Evolutionary conservation across 2,329 filamentous ascomycete species (phyloP).

Genomic region (Trichoderma citrinoviride): DNA sequence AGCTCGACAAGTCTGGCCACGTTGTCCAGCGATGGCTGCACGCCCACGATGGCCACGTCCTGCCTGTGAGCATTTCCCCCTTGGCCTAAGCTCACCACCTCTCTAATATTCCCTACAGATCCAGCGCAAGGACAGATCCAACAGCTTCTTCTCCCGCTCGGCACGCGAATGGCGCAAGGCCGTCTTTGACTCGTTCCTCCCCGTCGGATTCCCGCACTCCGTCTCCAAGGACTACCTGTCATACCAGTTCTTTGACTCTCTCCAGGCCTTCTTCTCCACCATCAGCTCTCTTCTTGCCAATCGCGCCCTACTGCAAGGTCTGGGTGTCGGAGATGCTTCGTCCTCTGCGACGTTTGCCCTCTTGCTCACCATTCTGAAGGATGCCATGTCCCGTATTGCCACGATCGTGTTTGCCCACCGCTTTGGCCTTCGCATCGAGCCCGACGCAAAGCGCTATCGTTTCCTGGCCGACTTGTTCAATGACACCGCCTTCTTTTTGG

Average conservation of each 20-base stretch:
- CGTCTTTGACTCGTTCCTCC: constrained; percentile 71
- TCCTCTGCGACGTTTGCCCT: constrained; percentile 79
- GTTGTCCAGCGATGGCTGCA: constrained; percentile 38
- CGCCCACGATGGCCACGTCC: constrained; percentile 27
- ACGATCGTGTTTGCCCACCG: constrained; percentile 85
- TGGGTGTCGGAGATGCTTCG: constrained; percentile 80
- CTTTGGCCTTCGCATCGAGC: constrained; percentile 78
- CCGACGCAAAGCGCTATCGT: constrained; percentile 87
- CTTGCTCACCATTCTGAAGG: constrained; percentile 78
- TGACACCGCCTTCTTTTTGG: constrained; percentile 80
- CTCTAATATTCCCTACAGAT: constrained; percentile 25
- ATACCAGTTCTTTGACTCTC: constrained; percentile 69
- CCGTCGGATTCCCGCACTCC: constrained; percentile 82
- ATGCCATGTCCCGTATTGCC: constrained; percentile 74
- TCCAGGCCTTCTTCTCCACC: constrained; percentile 81
- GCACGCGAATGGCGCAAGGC: constrained; percentile 39
- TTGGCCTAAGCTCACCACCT: background rate
- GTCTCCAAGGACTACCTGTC: constrained; percentile 81
- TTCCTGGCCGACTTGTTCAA: constrained; percentile 87
- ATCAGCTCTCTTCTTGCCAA: constrained; percentile 78
- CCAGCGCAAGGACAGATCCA: constrained; percentile 26
- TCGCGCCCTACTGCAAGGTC: constrained; percentile 71
- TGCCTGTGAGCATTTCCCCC: constrained; percentile 28
- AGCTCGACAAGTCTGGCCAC: constrained; percentile 41
- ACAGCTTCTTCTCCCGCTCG: constrained; percentile 31